Conservation (phyloP, 768 basidiomycete species). For the Clavulina sp. region DNA sequence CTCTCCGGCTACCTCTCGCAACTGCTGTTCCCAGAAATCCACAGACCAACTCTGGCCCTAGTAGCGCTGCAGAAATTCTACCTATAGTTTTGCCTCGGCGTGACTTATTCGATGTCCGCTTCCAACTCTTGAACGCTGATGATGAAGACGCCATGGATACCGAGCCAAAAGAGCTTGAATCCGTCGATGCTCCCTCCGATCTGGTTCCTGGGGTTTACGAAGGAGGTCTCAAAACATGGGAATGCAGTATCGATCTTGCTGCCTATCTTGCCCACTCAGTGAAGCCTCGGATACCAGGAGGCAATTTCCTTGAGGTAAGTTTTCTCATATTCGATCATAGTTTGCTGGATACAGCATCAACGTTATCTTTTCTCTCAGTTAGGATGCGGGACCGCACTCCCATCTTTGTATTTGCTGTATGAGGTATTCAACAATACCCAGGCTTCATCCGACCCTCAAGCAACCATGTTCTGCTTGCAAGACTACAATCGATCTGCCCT, state of each 20-base stretch:
- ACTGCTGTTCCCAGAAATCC: no score
- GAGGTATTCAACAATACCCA: slow-evolving; percentile 31
- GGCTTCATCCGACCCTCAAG: slow-evolving; percentile 10
- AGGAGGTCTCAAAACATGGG: slow-evolving; percentile 96
- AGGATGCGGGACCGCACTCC: slow-evolving; percentile 86
- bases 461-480: slow-evolving; percentile 59
- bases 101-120: slow-evolving; percentile 91
- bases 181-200: slow-evolving; percentile 72
- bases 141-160: slow-evolving; percentile 14
- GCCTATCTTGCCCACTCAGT: slow-evolving; percentile 31
- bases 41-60: no score
- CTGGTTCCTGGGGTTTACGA: slow-evolving; percentile 86
- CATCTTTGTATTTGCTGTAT: slow-evolving; percentile 55
- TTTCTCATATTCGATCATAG: not conserved
- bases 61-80: slow-evolving; percentile 9
- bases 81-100: slow-evolving; percentile 39
- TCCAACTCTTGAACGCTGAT: slow-evolving; percentile 54
- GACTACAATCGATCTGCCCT: slow-evolving; percentile 81
- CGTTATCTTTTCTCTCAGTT: slow-evolving; percentile 31
- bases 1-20: slow-evolving; percentile 39
- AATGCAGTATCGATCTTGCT: slow-evolving; percentile 80
- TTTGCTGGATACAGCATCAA: not conserved
- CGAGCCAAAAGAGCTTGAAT: slow-evolving; percentile 26
- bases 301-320: not conserved
- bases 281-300: slow-evolving; percentile 12